phyloP scores from a whole-genome alignment of 257 asterid species.

The Capsicum pubescens region DNA sequence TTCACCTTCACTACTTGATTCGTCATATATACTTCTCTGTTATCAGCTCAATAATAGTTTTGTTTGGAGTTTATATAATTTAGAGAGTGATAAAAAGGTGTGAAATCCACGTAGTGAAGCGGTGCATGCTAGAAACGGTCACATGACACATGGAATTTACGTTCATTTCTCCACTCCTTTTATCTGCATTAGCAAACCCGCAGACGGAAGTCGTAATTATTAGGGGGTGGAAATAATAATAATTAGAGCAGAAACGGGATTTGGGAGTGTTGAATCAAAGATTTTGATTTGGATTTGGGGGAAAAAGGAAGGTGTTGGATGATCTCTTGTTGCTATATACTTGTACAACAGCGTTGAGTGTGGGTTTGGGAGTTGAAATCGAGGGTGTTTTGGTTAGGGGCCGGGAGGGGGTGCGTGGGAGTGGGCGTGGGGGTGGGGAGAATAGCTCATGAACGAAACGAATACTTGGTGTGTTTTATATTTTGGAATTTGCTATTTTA shows the following conservation, averaged over 20 bases:
- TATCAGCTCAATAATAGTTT: slow-evolving; percentile 18
- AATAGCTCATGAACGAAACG: slow-evolving; percentile 11
- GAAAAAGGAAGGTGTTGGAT: slow-evolving; percentile 28
- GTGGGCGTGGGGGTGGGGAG: background rate
- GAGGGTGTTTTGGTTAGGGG: background rate
- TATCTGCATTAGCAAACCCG: slow-evolving; percentile 63
- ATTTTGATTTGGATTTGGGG: slow-evolving; percentile 42
- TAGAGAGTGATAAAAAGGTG: background rate
- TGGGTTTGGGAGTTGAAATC: slow-evolving; percentile 32
- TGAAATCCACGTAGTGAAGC: slow-evolving; percentile 31
- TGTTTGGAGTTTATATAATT: background rate
- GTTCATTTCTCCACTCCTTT: slow-evolving; percentile 54
- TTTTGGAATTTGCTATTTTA: background rate
- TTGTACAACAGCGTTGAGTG: background rate
- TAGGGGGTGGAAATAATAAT: background rate
- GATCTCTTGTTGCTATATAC: slow-evolving; percentile 5
- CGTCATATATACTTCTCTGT: slow-evolving; percentile 60
- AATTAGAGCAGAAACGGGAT: slow-evolving; percentile 14
- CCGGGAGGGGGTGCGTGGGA: background rate
- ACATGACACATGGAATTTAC: slow-evolving; percentile 55
- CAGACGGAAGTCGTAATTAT: slow-evolving; percentile 39
- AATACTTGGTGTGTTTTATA: background rate
- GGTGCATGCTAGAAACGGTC: slow-evolving; percentile 33
- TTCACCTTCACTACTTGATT: slow-evolving; percentile 80
- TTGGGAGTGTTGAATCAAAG: slow-evolving; percentile 22